Percentiles rank a stretch among this genome's conserved stretches.
These are phyloP conservation scores for Zymoseptoria tritici DNA, from an alignment of 2,329 filamentous ascomycete genomes.

Conservation along the genomic window DNA sequence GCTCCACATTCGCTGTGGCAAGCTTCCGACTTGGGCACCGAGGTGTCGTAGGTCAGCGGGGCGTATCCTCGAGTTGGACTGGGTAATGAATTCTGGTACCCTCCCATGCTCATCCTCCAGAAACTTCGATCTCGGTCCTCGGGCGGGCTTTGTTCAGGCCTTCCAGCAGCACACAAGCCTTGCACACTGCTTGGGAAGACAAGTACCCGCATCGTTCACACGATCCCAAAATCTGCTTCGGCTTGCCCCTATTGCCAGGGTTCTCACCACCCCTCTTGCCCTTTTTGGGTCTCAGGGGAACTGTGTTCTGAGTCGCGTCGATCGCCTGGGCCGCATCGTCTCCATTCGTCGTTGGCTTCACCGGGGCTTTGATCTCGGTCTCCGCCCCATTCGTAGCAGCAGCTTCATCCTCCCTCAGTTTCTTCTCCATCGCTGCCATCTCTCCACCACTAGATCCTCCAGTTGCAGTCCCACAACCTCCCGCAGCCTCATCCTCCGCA, in stretches of 20 bases:
- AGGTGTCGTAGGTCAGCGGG: no score
- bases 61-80: background rate
- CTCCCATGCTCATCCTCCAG: slow-evolving; percentile 8
- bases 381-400: slow-evolving; percentile 51
- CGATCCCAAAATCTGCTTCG: slow-evolving; percentile 69
- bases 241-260: slow-evolving; percentile 16
- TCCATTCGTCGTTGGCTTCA: slow-evolving; percentile 3
- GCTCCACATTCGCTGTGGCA: background rate
- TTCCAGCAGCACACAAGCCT: slow-evolving; percentile 85
- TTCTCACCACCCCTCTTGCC: slow-evolving; percentile 22
- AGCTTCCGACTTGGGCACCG: background rate
- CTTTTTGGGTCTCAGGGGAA: slow-evolving; percentile 29
- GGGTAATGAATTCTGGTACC: background rate
- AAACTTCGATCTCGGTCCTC: slow-evolving; percentile 32
- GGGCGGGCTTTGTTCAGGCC: slow-evolving; percentile 70
- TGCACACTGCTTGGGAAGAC: slow-evolving; percentile 87
- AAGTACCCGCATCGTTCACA: slow-evolving; percentile 90
- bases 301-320: slow-evolving; percentile 1
- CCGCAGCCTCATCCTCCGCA: slow-evolving; percentile 51
- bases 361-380: slow-evolving; percentile 50
- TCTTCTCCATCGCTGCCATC: slow-evolving; percentile 74
- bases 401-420: slow-evolving; percentile 57
- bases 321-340: slow-evolving; percentile 5
- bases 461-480: slow-evolving; percentile 68
- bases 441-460: slow-evolving; percentile 63